Evolutionary conservation across 352 stramenopile genomes (phyloP), one percentile per base, ranked within the genome.

Genomic region (Pythium apleroticum): DNA sequence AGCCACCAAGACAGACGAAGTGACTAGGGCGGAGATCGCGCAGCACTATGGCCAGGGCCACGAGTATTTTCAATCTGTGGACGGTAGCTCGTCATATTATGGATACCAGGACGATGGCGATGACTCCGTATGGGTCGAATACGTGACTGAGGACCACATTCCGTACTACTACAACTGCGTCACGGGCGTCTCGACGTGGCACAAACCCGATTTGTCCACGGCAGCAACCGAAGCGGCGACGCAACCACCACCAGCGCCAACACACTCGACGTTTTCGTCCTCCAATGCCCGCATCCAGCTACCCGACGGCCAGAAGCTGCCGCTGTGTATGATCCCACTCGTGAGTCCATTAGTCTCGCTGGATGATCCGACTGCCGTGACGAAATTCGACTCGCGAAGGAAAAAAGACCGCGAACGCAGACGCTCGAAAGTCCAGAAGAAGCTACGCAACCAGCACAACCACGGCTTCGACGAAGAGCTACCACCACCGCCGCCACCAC

Each of bases 291-390:
- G 14, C 15, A 52, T 5, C 1, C 30, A 24, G 9, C n/a, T 19
- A 49, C 11, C 20, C 22, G 35, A 64, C 31, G 73, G 74, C 10
- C 67, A 88, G 27, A 65, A 81, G 49, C 69, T 89, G 14, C 76
- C 81, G 25, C 30, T 90, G 15, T 91, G 80, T 41, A 67, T 93
- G 62, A 82, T 91, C 39, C 84, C 84, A 35, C 81, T 90, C 68
- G 79, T 86, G 57, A 91, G 81, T 57, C 77, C 78, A 5, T 69
- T 93, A 2, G 73, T 74, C 0, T 87, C 76, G 15, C 74, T 93
- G 14, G 84, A 93, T 52, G 70, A 91, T 49, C 84, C 81, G 4
- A 82, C 77, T 7, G 84, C 81, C 7, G 77, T 73, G 17, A 60
- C 75, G 0, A 90, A 89, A 41, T 68, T 85, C 22, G 79, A 84